Conservation (phyloP, 768 basidiomycete species). For the Pisolithus tinctorius region DNA sequence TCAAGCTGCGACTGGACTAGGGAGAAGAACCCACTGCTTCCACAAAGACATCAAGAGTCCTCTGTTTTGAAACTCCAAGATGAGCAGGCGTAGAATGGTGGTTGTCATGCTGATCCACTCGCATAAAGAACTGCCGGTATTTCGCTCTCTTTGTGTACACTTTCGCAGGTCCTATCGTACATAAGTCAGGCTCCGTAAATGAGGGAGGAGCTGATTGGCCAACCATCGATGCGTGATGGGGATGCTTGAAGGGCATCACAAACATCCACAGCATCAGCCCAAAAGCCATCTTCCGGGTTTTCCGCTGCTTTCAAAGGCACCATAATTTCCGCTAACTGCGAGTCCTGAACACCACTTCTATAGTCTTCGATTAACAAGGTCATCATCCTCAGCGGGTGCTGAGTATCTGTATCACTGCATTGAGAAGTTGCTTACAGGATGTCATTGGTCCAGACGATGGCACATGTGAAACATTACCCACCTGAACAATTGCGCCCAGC, state of each 20-base stretch:
- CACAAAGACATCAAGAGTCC: conserved; percentile 51
- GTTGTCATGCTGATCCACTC: conserved; percentile 45
- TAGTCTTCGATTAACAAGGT: conserved; percentile 63
- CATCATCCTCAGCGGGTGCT: conserved; percentile 40
- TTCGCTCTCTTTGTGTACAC: conserved; percentile 61
- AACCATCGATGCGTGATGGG: conserved; percentile 67
- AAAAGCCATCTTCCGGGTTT: conserved; percentile 49
- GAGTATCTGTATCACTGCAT: conserved; percentile 8
- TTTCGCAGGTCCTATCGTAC: conserved; percentile 51
- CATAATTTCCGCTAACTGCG: conserved; percentile 58
- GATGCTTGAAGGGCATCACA: conserved; percentile 50
- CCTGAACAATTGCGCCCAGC: conserved; percentile 30
- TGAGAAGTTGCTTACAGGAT: conserved; percentile 7
- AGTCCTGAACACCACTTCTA: conserved; percentile 47
- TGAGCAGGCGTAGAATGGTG: conserved; percentile 51
- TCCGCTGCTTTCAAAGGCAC: conserved; percentile 48
- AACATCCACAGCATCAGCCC: conserved; percentile 66
- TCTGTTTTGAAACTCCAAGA: conserved; percentile 45
- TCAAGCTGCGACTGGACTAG: not conserved
- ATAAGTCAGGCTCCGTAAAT: not conserved
- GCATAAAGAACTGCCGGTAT: conserved; percentile 64
- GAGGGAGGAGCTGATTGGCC: not conserved
- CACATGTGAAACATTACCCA: conserved; percentile 12
- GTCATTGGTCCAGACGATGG: conserved; percentile 1
- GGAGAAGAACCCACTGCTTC: conserved; percentile 41